These are phyloP conservation scores for Puccinia sorghi DNA, from an alignment of 1,284 basidiomycete species.

Conservation along the genomic window DNA sequence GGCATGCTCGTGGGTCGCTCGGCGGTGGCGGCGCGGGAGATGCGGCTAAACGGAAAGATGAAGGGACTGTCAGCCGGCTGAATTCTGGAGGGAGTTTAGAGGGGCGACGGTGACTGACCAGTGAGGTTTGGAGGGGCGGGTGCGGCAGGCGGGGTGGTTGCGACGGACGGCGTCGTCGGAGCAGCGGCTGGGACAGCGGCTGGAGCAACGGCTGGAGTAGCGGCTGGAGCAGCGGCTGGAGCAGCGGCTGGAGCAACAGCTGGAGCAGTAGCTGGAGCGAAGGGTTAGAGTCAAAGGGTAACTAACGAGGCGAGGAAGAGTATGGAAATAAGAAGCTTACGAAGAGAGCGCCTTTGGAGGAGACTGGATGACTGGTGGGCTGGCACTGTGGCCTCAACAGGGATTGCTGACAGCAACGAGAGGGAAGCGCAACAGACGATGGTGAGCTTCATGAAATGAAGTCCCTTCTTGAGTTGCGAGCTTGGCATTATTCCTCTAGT, in stretches of 20 bases:
- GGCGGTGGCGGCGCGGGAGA: neutral
- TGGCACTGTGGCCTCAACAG: neutral
- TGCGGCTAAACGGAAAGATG: neutral
- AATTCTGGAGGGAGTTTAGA: too few relatives aligned
- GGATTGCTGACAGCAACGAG: neutral
- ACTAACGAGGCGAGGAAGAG: neutral
- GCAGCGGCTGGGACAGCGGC: neutral
- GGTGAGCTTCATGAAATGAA: slow-evolving; percentile 18
- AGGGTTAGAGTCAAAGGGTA: neutral
- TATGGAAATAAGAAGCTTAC: neutral
- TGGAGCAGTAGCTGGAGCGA: neutral
- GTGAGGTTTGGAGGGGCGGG: too few relatives aligned
- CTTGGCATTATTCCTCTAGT: neutral
- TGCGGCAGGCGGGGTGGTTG: neutral
- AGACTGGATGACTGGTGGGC: neutral
- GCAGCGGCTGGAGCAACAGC: neutral
- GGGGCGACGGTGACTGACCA: too few relatives aligned
- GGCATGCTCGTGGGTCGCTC: neutral
- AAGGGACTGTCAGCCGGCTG: too few relatives aligned
- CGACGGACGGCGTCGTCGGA: too few relatives aligned
- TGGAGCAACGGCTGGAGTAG: neutral
- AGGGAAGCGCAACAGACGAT: slow-evolving; percentile 2
- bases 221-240: neutral
- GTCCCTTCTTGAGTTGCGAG: neutral
- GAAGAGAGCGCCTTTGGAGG: neutral